Evolutionary conservation across 75 land plant species (phyloP).

Genomic region (Picea sitchensis): DNA sequence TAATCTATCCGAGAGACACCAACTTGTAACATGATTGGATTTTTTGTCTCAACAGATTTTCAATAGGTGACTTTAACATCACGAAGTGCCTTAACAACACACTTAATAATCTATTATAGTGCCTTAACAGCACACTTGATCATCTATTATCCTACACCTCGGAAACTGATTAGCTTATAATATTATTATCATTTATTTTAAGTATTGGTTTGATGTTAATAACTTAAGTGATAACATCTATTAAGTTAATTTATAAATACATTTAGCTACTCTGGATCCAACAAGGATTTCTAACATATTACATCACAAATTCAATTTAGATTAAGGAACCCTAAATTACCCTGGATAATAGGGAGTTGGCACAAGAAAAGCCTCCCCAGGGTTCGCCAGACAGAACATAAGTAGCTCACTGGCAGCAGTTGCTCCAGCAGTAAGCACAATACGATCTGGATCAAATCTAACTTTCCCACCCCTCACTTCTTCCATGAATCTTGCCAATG

Average conservation of each 20-base stretch:
- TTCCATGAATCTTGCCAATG: slow-evolving; percentile 64
- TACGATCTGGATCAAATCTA: slow-evolving; percentile 45
- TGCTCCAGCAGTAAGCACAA: slow-evolving; percentile 71
- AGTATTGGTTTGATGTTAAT: not conserved
- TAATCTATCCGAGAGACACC: no score
- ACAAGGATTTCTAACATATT: not conserved
- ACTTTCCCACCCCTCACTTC: slow-evolving; percentile 47
- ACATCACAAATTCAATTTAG: no score
- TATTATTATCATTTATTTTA: no score
- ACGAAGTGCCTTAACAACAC: no score
- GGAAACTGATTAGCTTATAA: not conserved
- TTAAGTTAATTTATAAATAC: not conserved
- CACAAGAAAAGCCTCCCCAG: slow-evolving; percentile 69
- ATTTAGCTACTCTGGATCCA: not conserved
- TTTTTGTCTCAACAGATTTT: no score
- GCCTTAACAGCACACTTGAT: not conserved
- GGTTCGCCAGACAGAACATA: slow-evolving; percentile 59
- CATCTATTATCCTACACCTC: not conserved
- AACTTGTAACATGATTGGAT: no score
- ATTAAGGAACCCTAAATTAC: slow-evolving; percentile 15
- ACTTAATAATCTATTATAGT: not conserved
- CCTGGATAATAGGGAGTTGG: slow-evolving; percentile 86
- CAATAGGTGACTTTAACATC: no score
- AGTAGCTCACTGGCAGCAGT: slow-evolving; percentile 68
- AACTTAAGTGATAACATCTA: not conserved